Percentiles rank a stretch among this genome's conserved stretches.
Conservation (phyloP, 2,329 filamentous ascomycete genomes). For the Colletotrichum shisoi region DNA sequence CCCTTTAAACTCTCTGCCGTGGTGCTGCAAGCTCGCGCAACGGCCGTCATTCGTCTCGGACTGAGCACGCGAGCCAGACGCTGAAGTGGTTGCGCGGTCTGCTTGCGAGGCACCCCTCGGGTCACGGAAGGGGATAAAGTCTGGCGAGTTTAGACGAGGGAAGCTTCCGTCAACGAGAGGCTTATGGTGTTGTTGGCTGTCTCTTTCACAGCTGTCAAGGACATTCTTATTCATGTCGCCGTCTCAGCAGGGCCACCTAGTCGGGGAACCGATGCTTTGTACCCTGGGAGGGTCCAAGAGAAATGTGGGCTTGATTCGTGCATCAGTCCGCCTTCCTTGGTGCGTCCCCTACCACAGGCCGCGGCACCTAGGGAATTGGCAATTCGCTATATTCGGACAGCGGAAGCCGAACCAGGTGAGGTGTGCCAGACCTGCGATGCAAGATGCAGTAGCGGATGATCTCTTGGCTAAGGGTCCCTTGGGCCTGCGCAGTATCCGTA, state of each 20-base stretch:
- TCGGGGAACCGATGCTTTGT: neutral
- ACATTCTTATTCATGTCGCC: neutral
- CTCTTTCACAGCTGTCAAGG: neutral
- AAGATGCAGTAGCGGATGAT: conserved; percentile 35
- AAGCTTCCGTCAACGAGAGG: conserved; percentile 16
- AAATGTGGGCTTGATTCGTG: conserved; percentile 13
- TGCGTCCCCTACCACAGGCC: neutral
- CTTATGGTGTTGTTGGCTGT: neutral
- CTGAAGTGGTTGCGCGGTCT: conserved; percentile 5
- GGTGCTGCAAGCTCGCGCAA: neutral
- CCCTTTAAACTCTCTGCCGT: neutral
- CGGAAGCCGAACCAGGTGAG: neutral
- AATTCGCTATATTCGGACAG: neutral
- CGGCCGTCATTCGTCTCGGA: neutral
- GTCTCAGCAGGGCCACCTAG: conserved; percentile 7
- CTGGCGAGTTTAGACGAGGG: conserved; percentile 18
- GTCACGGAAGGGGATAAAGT: neutral
- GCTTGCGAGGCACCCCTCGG: conserved; percentile 15
- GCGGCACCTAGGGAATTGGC: too few relatives aligned
- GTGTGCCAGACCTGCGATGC: conserved; percentile 18
- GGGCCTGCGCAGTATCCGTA: neutral
- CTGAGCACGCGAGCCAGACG: conserved; percentile 26
- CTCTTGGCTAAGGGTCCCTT: conserved; percentile 23
- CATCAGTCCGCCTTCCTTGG: neutral
- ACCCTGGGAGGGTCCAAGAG: neutral